Evolutionary conservation across 257 asterid species (phyloP).

Genomic region (Ballota nigra): DNA sequence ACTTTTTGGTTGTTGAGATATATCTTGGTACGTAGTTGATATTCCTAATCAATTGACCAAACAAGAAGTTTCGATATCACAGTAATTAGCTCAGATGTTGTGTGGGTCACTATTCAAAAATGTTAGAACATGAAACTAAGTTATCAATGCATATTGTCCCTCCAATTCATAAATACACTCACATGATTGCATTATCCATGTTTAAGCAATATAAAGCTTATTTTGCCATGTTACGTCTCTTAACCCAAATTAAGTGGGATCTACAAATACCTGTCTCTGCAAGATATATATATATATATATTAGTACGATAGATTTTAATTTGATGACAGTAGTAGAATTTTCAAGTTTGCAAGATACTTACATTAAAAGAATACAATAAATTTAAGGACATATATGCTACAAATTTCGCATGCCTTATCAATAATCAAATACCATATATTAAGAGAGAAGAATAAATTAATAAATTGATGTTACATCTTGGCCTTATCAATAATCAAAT

Average conservation of each 20-base stretch:
- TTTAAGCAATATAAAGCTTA: slow-evolving; percentile 23
- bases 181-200: slow-evolving; percentile 29
- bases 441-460: too few species aligned
- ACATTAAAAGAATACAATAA: too few species aligned
- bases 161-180: slow-evolving; percentile 24
- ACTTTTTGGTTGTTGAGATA: slow-evolving; percentile 35
- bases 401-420: too few species aligned
- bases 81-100: slow-evolving; percentile 23
- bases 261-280: neutral
- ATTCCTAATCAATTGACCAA: slow-evolving; percentile 12
- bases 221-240: slow-evolving; percentile 25
- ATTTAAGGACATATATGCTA: too few species aligned
- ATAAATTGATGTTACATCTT: too few species aligned
- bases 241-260: neutral
- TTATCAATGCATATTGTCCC: slow-evolving; percentile 20
- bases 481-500: too few species aligned
- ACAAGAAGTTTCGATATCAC: slow-evolving; percentile 27
- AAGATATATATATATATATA: neutral
- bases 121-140: slow-evolving; percentile 25
- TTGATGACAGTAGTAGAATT: neutral
- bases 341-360: neutral
- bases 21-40: slow-evolving; percentile 21
- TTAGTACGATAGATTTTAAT: neutral
- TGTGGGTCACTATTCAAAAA: slow-evolving; percentile 13
- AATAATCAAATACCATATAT: too few species aligned